Conservation (phyloP, 1,139 yeast genomes). For the Taphrina communis region DNA sequence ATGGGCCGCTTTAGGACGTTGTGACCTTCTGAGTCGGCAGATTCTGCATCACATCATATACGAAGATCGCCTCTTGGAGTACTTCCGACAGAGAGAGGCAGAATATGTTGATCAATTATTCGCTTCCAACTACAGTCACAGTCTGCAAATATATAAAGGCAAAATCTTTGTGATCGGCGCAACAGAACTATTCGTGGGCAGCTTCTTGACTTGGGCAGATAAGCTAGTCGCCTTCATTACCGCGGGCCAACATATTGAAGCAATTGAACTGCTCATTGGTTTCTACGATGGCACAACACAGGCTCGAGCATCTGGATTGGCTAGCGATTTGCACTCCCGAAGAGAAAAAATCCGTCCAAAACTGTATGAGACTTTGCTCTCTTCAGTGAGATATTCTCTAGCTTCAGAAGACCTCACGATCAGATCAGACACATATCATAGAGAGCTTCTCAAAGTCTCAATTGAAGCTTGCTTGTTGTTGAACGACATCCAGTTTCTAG, state of each 20-base stretch:
- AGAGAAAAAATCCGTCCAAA: constrained; percentile 61
- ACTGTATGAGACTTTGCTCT: constrained; percentile 60
- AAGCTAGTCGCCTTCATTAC: constrained; percentile 59
- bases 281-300: constrained; percentile 63
- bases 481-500: constrained; percentile 54
- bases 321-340: constrained; percentile 57
- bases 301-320: constrained; percentile 61
- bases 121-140: constrained; percentile 52
- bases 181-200: constrained; percentile 62
- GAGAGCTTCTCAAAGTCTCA: constrained; percentile 48
- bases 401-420: constrained; percentile 19
- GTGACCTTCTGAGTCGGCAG: constrained; percentile 59
- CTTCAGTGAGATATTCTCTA: constrained; percentile 10
- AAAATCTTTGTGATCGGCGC: constrained; percentile 60
- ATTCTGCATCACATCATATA: constrained; percentile 56
- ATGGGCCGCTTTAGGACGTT: constrained; percentile 53
- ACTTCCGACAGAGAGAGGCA: constrained; percentile 46
- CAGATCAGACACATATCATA: constrained; percentile 20
- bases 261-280: constrained; percentile 61
- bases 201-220: constrained; percentile 77
- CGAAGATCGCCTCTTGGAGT: constrained; percentile 47
- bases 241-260: constrained; percentile 59
- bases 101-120: constrained; percentile 44
- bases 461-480: constrained; percentile 56
- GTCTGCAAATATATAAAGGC: constrained; percentile 56